These are phyloP conservation scores for Marchantia paleacea DNA, from an alignment of 225 moss, liverwort and hornwort genomes.

Conservation along the genomic window DNA sequence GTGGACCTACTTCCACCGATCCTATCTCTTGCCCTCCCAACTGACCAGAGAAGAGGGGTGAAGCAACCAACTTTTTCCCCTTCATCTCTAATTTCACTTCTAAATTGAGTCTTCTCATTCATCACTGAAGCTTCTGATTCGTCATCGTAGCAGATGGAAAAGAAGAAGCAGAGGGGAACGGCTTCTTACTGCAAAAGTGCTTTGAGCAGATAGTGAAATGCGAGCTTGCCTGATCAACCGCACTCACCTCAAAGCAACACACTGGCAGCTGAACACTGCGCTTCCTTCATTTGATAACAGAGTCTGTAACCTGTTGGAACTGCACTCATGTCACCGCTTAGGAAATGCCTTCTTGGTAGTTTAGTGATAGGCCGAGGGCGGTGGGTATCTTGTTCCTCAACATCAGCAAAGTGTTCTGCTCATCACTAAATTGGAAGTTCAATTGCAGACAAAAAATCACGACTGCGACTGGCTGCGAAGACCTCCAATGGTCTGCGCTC, in stretches of 20 bases:
- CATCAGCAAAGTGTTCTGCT: not conserved
- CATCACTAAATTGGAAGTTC: not conserved
- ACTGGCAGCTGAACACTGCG: no score
- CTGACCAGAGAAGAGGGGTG: not conserved
- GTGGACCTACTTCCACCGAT: not conserved
- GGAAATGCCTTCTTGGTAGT: not conserved
- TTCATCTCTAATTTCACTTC: not conserved
- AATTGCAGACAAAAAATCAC: slow-evolving; percentile 39
- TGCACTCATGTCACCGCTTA: not conserved
- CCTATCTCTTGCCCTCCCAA: no score
- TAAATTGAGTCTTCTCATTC: not conserved
- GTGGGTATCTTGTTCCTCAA: not conserved
- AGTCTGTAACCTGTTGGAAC: not conserved
- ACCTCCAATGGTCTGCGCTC: slow-evolving; percentile 90
- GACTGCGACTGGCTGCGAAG: slow-evolving; percentile 76
- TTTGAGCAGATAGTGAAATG: not conserved
- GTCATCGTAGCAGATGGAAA: not conserved
- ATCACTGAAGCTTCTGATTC: not conserved
- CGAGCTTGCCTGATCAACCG: not conserved
- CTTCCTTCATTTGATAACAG: not conserved
- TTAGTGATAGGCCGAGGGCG: not conserved
- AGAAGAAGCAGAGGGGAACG: no score
- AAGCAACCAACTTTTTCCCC: not conserved
- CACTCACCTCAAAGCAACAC: not conserved
- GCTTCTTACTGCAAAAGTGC: not conserved